These are phyloP conservation scores for Thelonectria discophora DNA, from an alignment of 2,329 filamentous ascomycete genomes.

Conservation along the genomic window DNA sequence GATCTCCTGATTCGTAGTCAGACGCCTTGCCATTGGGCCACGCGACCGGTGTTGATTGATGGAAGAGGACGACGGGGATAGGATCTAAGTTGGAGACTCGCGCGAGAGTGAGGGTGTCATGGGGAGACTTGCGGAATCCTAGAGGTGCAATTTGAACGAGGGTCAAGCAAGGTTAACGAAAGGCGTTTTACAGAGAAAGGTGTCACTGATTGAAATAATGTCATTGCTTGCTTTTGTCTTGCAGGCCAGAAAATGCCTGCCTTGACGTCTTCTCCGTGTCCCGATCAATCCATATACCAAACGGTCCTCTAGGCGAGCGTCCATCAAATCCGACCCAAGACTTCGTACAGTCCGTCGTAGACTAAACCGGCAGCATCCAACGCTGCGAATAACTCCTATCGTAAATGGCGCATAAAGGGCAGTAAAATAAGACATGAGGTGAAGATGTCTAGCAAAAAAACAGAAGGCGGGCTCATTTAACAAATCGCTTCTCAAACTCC, in stretches of 20 bases:
- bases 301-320: not conserved
- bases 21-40: slow-evolving; percentile 47
- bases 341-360: slow-evolving; percentile 24
- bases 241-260: not conserved
- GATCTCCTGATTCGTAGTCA: slow-evolving; percentile 49
- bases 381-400: slow-evolving; percentile 36
- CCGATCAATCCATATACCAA: slow-evolving; percentile 9
- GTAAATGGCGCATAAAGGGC: slow-evolving; percentile 18
- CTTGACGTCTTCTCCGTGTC: not conserved
- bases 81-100: not conserved
- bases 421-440: slow-evolving; percentile 21
- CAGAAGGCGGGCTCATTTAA: slow-evolving; percentile 32
- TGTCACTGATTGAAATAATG: not conserved
- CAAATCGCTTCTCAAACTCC: slow-evolving; percentile 83
- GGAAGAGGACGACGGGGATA: not conserved
- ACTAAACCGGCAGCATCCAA: slow-evolving; percentile 35
- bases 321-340: slow-evolving; percentile 13
- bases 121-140: slow-evolving; percentile 8
- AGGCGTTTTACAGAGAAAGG: not conserved
- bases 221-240: not conserved
- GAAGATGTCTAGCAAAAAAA: slow-evolving; percentile 21
- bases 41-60: slow-evolving; percentile 20
- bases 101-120: slow-evolving; percentile 4
- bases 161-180: not conserved
- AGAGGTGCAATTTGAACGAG: not conserved